Percentiles rank a stretch among this genome's conserved stretches.
These are phyloP conservation scores for Metroxylon sagu DNA, from an alignment of 176 grass and related monocot genomes.

Conservation along the genomic window DNA sequence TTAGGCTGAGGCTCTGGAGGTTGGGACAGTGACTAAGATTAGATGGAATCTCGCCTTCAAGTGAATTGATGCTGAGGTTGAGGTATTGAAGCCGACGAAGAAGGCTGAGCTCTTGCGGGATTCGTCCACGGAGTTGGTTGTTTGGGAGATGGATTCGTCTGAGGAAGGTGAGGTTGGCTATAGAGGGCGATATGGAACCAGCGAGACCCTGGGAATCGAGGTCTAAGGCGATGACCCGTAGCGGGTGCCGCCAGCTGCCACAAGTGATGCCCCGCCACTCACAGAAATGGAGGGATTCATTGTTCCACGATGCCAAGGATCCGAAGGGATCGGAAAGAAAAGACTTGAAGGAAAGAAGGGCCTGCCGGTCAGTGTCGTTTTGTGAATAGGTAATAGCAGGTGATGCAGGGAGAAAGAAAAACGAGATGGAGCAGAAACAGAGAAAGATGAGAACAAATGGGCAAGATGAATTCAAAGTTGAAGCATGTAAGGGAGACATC, in stretches of 20 bases:
- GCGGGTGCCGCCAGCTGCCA: slow-evolving; percentile 8
- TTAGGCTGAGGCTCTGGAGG: background rate
- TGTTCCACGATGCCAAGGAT: slow-evolving; percentile 30
- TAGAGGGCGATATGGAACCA: slow-evolving; percentile 20
- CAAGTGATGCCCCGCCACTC: slow-evolving; percentile 26
- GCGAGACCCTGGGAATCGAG: slow-evolving; percentile 1
- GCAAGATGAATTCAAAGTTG: too few species aligned
- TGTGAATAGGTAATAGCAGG: too few species aligned
- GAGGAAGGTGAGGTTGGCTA: slow-evolving; percentile 38
- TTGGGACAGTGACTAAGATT: slow-evolving; percentile 7
- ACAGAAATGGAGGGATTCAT: slow-evolving; percentile 15
- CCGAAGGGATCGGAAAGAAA: slow-evolving; percentile 2
- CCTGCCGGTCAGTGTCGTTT: slow-evolving; percentile 3
- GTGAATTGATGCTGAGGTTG: slow-evolving; percentile 16
- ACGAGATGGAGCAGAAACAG: too few species aligned
- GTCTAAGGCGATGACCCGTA: slow-evolving; percentile 15
- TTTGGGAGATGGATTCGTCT: background rate
- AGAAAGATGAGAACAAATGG: too few species aligned
- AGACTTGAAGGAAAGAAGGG: slow-evolving; percentile 35
- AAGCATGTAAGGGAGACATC: too few species aligned
- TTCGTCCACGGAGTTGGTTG: slow-evolving; percentile 15
- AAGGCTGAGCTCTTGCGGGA: slow-evolving; percentile 18
- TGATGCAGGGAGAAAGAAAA: too few species aligned
- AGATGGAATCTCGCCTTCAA: slow-evolving; percentile 15
- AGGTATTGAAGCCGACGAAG: slow-evolving; percentile 13